phyloP scores from a whole-genome alignment of 306 rosid species.

The Myrica gale region DNA sequence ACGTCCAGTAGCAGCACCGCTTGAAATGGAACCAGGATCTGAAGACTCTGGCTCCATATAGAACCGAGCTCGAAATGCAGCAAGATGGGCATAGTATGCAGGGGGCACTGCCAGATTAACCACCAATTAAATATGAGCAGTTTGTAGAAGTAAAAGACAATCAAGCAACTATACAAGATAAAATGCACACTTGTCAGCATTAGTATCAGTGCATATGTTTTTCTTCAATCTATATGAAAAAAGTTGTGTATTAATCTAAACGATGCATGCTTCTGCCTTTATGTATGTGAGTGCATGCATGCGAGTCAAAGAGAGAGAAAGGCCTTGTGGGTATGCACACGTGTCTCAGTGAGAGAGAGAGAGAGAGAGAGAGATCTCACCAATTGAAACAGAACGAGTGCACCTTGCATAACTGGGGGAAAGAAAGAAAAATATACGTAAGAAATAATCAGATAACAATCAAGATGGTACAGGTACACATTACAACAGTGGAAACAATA shows the following conservation, averaged over 20 bases:
- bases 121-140: not conserved
- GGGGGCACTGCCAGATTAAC: conserved; percentile 70
- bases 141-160: not conserved
- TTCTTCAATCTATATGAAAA: too few species aligned
- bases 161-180: not conserved
- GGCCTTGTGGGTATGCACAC: too few species aligned
- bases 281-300: not conserved
- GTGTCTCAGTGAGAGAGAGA: not conserved
- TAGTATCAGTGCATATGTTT: not conserved
- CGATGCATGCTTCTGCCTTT: not conserved
- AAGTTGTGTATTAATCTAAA: not conserved
- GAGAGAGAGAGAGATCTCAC: conserved; percentile 36
- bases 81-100: conserved; percentile 88
- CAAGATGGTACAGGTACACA: too few species aligned
- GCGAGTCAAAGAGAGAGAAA: not conserved
- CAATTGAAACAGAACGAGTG: conserved; percentile 87
- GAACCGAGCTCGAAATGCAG: conserved; percentile 88
- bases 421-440: not conserved
- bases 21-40: conserved; percentile 77
- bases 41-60: conserved; percentile 88
- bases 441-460: not conserved
- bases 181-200: too few species aligned
- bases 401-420: conserved; percentile 83
- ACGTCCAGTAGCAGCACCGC: conserved; percentile 69
- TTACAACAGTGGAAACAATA: not conserved